Percentiles rank a stretch among this genome's conserved stretches.
Conservation (phyloP, 1,139 yeast genomes). For the Pichia sp. region DNA sequence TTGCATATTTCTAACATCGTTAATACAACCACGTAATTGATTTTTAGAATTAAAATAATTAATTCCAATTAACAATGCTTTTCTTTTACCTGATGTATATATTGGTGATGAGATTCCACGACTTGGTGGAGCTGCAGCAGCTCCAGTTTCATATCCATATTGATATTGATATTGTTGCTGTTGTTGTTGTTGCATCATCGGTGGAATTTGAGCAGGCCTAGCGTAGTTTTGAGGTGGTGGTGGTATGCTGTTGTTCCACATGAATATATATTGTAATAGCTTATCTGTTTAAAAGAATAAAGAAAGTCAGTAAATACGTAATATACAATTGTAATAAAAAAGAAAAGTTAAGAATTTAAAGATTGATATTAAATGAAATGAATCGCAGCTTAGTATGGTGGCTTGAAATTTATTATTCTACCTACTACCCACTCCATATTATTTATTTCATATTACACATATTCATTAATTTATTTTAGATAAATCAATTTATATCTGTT, state of each 20-base stretch:
- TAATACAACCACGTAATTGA: slow-evolving; percentile 79
- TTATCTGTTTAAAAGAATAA: too few species aligned
- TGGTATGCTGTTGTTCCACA: too few species aligned
- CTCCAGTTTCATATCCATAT: neutral
- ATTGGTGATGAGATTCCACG: neutral
- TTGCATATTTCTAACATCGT: slow-evolving; percentile 65
- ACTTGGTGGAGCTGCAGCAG: neutral
- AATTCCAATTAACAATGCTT: slow-evolving; percentile 82
- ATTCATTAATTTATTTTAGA: neutral
- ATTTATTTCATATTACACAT: neutral
- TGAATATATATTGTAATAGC: too few species aligned
- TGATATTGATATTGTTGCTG: too few species aligned
- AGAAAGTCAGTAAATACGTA: too few species aligned
- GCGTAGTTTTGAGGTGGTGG: too few species aligned
- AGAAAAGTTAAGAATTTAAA: too few species aligned
- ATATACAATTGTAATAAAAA: too few species aligned
- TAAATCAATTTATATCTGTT: slow-evolving; percentile 4
- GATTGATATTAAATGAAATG: too few species aligned
- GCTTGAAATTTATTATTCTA: neutral
- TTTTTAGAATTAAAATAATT: slow-evolving; percentile 75
- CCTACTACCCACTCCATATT: neutral
- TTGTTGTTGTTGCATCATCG: too few species aligned
- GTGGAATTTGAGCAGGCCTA: too few species aligned
- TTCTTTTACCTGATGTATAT: slow-evolving; percentile 36
- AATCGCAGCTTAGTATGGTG: neutral